These are phyloP conservation scores for Pythium monospermum DNA, from an alignment of 352 stramenopile genomes.

Conservation along the genomic window DNA sequence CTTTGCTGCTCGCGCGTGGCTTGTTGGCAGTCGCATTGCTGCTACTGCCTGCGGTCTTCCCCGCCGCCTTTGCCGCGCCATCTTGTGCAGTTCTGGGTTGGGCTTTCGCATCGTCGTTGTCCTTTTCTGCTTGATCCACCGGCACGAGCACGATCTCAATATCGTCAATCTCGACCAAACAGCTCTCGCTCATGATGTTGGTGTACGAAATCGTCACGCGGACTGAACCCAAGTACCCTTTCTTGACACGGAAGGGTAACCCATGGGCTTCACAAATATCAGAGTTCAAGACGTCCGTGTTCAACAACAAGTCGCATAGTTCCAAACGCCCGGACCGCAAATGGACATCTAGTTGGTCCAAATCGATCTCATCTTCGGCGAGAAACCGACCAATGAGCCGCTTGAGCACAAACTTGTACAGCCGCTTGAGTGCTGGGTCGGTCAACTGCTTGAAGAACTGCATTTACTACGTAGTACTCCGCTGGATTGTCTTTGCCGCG, in stretches of 20 bases:
- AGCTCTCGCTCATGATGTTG: constrained; percentile 87
- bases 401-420: constrained; percentile 91
- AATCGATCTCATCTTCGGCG: constrained; percentile 71
- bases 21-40: not conserved
- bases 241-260: constrained; percentile 81
- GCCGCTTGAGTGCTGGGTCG: constrained; percentile 83
- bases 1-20: constrained; percentile 11
- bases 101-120: not conserved
- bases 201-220: constrained; percentile 81
- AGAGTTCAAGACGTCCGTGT: constrained; percentile 72
- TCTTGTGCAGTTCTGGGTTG: no score
- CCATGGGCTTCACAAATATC: constrained; percentile 65
- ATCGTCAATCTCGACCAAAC: constrained; percentile 82
- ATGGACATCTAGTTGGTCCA: constrained; percentile 85
- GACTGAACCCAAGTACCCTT: constrained; percentile 81
- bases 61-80: constrained; percentile 4
- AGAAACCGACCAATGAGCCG: constrained; percentile 86
- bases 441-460: constrained; percentile 88
- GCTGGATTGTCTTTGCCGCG: constrained; percentile 2
- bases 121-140: constrained; percentile 9
- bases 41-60: not conserved
- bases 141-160: constrained; percentile 86
- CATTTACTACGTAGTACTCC: constrained; percentile 21
- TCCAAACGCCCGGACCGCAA: constrained; percentile 70
- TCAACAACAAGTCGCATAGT: constrained; percentile 76